These are phyloP conservation scores for Coemansia sp. DNA, from an alignment of 192 early-diverging fungal genomes.

Conservation along the genomic window DNA sequence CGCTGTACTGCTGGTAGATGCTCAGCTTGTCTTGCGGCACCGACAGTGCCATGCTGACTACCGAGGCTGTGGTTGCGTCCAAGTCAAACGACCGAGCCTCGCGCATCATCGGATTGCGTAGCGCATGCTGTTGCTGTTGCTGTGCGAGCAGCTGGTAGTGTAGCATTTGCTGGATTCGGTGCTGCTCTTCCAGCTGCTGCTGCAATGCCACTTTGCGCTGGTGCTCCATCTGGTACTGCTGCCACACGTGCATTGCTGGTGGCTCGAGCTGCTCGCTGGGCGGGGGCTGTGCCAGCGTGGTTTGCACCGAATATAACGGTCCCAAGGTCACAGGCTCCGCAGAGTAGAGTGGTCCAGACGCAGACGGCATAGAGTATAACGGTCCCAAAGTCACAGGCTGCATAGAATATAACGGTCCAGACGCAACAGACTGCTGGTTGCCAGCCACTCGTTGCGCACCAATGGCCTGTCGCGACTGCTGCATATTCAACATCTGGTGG, in stretches of 20 bases:
- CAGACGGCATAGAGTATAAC: neutral
- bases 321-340: no score
- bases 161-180: constrained; percentile 23
- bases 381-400: neutral
- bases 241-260: constrained; percentile 34
- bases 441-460: constrained; percentile 23
- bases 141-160: constrained; percentile 20
- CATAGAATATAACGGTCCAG: no score
- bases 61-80: constrained; percentile 15
- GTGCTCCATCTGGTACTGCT: constrained; percentile 44
- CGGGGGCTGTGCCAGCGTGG: neutral
- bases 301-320: constrained; percentile 10
- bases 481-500: constrained; percentile 1
- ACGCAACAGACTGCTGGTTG: neutral
- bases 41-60: constrained; percentile 18
- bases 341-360: no score
- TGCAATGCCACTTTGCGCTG: constrained; percentile 32
- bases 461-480: constrained; percentile 14
- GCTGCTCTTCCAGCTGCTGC: constrained; percentile 39
- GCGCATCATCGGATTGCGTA: constrained; percentile 4
- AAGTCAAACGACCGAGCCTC: constrained; percentile 1
- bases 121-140: constrained; percentile 15
- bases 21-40: constrained; percentile 1
- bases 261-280: constrained; percentile 7
- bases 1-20: neutral